phyloP scores from a whole-genome alignment of 495 filamentous ascomycete species.

The Aspergillus baeticus region DNA sequence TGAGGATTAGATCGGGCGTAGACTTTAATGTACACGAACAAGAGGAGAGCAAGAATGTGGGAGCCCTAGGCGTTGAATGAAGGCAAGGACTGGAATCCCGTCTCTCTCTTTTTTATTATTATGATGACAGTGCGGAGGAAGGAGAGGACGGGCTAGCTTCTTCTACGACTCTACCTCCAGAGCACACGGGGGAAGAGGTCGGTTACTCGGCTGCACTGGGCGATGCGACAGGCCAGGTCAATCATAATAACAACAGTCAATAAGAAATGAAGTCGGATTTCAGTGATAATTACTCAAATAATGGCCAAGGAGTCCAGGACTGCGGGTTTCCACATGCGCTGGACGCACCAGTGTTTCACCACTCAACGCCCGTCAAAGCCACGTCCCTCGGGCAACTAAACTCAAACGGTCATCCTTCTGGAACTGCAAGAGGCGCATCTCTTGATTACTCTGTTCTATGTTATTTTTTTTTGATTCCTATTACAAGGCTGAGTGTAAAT shows the following conservation, averaged over 20 bases:
- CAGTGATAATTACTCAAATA: conserved; percentile 2
- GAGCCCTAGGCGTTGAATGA: not conserved
- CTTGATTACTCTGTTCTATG: conserved; percentile 1
- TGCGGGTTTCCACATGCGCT: conserved; percentile 25
- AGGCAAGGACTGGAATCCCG: not conserved
- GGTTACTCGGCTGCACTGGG: conserved; percentile 9
- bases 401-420: too few relatives aligned
- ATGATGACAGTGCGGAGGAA: not conserved
- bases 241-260: conserved; percentile 8
- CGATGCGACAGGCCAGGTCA: conserved; percentile 1
- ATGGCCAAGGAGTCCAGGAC: conserved; percentile 1
- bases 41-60: not conserved
- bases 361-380: conserved; percentile 6
- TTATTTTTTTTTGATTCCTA: not conserved
- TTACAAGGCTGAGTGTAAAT: not conserved
- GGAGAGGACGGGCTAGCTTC: not conserved
- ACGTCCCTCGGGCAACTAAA: conserved; percentile 40
- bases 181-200: not conserved
- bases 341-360: conserved; percentile 45
- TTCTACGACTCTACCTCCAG: not conserved
- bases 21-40: not conserved
- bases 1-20: not conserved
- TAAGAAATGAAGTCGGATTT: not conserved
- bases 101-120: not conserved
- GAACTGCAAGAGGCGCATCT: too few relatives aligned